phyloP scores from a whole-genome alignment of 1,139 yeast genomes.

The Sugiyamaella neomexicana region DNA sequence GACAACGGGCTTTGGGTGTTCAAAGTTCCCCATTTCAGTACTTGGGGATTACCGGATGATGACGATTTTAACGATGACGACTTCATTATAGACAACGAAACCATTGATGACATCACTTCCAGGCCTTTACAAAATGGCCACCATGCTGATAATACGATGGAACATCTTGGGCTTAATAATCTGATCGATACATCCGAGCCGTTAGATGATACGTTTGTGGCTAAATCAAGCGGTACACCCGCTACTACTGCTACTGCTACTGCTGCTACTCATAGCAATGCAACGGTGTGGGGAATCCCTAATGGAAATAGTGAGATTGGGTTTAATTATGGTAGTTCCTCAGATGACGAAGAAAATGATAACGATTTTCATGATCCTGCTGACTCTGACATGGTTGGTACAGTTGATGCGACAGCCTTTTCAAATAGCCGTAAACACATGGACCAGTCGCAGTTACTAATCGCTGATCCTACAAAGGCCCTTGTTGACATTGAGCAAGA shows the following conservation, averaged over 20 bases:
- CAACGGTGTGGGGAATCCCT: slow-evolving; percentile 17
- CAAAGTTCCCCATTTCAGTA: slow-evolving; percentile 85
- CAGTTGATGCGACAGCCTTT: not conserved
- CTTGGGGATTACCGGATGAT: slow-evolving; percentile 83
- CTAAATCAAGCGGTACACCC: not conserved
- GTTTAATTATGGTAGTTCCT: not conserved
- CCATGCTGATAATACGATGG: not conserved
- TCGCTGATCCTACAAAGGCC: not conserved
- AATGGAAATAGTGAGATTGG: slow-evolving; percentile 6
- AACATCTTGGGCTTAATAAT: slow-evolving; percentile 14
- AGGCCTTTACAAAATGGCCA: not conserved
- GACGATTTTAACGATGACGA: slow-evolving; percentile 47
- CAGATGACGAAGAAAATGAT: slow-evolving; percentile 1
- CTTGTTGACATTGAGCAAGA: not conserved
- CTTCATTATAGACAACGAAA: slow-evolving; percentile 35
- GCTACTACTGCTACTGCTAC: too few species aligned
- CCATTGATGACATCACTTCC: slow-evolving; percentile 3
- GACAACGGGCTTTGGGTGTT: slow-evolving; percentile 77
- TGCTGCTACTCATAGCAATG: not conserved
- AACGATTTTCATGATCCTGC: slow-evolving; percentile 3
- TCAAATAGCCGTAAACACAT: too few species aligned
- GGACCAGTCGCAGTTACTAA: not conserved
- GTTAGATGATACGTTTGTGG: slow-evolving; percentile 20
- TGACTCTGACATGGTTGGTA: not conserved
- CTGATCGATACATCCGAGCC: not conserved